A percentile compares a stretch with the other conserved stretches of the same genome.
Evolutionary conservation across 2,329 filamentous ascomycete species (phyloP).

Genomic region (Lachnellula occidentalis): DNA sequence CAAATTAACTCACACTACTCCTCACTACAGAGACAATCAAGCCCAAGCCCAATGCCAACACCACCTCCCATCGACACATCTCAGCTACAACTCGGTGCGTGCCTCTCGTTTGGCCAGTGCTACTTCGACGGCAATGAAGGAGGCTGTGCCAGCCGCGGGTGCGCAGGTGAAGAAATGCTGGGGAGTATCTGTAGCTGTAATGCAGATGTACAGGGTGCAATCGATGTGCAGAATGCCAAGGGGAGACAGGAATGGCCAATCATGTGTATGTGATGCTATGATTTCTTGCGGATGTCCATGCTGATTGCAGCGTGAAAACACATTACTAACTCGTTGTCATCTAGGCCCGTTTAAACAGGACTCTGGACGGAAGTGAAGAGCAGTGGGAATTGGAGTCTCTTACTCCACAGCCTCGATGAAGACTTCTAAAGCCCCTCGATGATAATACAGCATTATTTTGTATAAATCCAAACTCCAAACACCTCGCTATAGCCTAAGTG

Average conservation of each 20-base stretch:
- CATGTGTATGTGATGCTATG: conserved; percentile 6
- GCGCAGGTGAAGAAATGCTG: not conserved
- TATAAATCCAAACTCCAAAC: conserved; percentile 13
- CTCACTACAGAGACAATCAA: too few relatives aligned
- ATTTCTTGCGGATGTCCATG: too few relatives aligned
- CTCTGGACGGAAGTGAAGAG: not conserved
- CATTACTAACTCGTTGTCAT: too few relatives aligned
- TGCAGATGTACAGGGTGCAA: conserved; percentile 11
- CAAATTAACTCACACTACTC: too few relatives aligned
- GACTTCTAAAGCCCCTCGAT: conserved; percentile 1
- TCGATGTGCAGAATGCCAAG: conserved; percentile 11
- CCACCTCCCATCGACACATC: conserved; percentile 10
- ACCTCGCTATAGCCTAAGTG: conserved; percentile 16
- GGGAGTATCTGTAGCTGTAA: conserved; percentile 13
- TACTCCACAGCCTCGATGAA: not conserved
- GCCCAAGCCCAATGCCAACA: too few relatives aligned
- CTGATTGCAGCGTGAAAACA: not conserved
- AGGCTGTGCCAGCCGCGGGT: conserved; percentile 12
- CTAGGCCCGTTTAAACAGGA: too few relatives aligned
- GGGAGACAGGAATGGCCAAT: conserved; percentile 13
- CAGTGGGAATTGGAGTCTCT: not conserved
- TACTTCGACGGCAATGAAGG: conserved; percentile 3
- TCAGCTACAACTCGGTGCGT: conserved; percentile 9
- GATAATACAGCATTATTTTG: not conserved
- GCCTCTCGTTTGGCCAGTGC: conserved; percentile 10